Evolutionary conservation across 2,329 filamentous ascomycete species (phyloP).

Genomic region (Sordariomycetes sp.): DNA sequence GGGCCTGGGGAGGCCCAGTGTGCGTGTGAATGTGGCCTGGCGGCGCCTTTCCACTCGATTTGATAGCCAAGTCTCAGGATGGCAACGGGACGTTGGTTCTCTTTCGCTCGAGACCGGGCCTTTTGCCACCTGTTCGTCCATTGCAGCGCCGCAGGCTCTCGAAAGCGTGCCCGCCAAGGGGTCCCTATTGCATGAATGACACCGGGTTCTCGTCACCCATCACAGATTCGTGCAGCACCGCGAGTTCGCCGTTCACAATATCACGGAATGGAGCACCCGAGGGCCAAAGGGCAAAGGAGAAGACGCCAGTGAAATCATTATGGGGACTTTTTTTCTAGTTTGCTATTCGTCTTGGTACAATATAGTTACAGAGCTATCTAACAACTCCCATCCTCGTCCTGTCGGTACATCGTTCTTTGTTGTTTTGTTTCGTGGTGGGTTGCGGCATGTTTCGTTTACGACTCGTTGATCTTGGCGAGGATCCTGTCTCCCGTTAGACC

Average conservation of each 20-base stretch:
- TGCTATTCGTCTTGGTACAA: not conserved
- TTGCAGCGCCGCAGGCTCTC: too few relatives aligned
- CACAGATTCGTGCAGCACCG: too few relatives aligned
- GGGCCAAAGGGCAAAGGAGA: not conserved
- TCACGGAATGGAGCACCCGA: not conserved
- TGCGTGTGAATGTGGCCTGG: too few relatives aligned
- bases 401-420: not conserved
- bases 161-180: too few relatives aligned
- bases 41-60: too few relatives aligned
- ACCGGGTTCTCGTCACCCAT: too few relatives aligned
- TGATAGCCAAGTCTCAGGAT: too few relatives aligned
- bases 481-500: slow-evolving; percentile 44
- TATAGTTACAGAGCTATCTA: not conserved
- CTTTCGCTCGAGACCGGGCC: too few relatives aligned
- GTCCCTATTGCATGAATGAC: too few relatives aligned
- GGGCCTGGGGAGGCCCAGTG: too few relatives aligned
- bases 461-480: slow-evolving; percentile 77
- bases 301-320: not conserved
- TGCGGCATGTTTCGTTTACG: not conserved
- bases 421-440: not conserved
- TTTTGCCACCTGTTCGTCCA: too few relatives aligned
- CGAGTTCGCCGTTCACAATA: not conserved
- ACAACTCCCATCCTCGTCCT: not conserved
- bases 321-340: not conserved
- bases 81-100: too few relatives aligned